Evolutionary conservation across 2,329 filamentous ascomycete species (phyloP).

Genomic region (Scedosporium minutisporum): DNA sequence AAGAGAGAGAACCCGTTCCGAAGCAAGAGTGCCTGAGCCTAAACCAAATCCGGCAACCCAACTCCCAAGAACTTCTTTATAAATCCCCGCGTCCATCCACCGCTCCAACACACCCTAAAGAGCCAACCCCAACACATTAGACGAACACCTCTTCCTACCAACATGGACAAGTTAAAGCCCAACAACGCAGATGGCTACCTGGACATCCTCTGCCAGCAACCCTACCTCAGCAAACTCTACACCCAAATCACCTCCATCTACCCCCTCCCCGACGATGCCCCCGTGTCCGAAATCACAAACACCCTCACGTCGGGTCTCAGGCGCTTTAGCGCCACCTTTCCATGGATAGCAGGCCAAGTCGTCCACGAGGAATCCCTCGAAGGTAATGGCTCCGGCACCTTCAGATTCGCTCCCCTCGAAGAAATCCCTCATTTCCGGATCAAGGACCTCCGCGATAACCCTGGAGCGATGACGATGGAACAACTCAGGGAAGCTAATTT

Average conservation of each 20-base stretch:
- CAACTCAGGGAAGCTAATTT: slow-evolving; percentile 24
- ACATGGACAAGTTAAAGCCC: neutral
- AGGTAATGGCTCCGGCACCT: slow-evolving; percentile 13
- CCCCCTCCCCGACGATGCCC: slow-evolving; percentile 11
- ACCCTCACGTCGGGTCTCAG: slow-evolving; percentile 22
- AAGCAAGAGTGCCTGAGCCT: neutral
- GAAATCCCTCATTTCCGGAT: slow-evolving; percentile 21
- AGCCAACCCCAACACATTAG: neutral
- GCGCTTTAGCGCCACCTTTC: slow-evolving; percentile 26
- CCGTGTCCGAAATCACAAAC: slow-evolving; percentile 15
- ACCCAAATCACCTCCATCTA: slow-evolving; percentile 31
- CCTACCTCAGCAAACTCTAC: slow-evolving; percentile 22
- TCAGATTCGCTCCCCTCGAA: slow-evolving; percentile 24
- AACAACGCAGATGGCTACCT: neutral
- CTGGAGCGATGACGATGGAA: slow-evolving; percentile 22
- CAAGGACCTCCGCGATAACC: slow-evolving; percentile 26
- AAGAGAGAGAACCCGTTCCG: too few relatives aligned
- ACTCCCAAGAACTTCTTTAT: too few relatives aligned
- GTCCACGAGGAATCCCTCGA: slow-evolving; percentile 16
- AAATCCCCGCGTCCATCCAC: too few relatives aligned
- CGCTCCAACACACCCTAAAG: neutral
- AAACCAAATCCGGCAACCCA: too few relatives aligned
- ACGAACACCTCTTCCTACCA: too few relatives aligned
- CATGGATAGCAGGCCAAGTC: slow-evolving; percentile 33
- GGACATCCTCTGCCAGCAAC: slow-evolving; percentile 3